phyloP scores from a whole-genome alignment of 371 early-diverging fungal genomes.

The Mucor lusitanicus region DNA sequence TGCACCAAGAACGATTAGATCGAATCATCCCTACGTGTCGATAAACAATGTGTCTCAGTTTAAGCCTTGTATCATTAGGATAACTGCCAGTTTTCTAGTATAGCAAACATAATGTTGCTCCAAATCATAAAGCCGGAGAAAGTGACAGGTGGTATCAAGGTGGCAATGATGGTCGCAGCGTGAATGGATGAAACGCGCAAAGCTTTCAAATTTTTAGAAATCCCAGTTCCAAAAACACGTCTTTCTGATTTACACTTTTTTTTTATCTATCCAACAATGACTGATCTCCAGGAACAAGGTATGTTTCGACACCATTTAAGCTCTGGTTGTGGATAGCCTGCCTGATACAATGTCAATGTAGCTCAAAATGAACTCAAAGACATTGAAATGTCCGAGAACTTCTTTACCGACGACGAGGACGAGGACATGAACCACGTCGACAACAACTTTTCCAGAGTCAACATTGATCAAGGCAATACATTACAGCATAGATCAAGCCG shows the following conservation, averaged over 20 bases:
- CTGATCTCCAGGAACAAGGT: not conserved
- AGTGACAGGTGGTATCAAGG: not conserved
- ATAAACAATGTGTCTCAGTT: too few species aligned
- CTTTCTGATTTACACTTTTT: not conserved
- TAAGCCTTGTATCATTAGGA: too few species aligned
- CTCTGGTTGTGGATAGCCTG: not conserved
- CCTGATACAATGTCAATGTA: not conserved
- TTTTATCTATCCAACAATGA: not conserved
- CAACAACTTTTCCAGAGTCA: constrained; percentile 21
- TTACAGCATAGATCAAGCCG: not conserved
- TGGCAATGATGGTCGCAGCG: not conserved
- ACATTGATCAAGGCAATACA: constrained; percentile 17
- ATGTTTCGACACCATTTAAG: not conserved
- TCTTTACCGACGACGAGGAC: constrained; percentile 24
- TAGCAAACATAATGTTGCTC: too few species aligned
- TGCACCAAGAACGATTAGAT: too few species aligned
- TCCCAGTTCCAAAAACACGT: not conserved
- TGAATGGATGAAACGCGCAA: not conserved
- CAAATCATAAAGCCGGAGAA: too few species aligned
- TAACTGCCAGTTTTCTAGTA: too few species aligned
- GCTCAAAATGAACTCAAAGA: constrained; percentile 18
- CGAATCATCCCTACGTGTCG: too few species aligned
- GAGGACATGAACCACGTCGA: not conserved
- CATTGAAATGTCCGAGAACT: constrained; percentile 9
- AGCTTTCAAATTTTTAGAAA: not conserved